Evolutionary conservation across 140 eudicot genomes (phyloP).

Genomic region (Bidens hawaiensis): DNA sequence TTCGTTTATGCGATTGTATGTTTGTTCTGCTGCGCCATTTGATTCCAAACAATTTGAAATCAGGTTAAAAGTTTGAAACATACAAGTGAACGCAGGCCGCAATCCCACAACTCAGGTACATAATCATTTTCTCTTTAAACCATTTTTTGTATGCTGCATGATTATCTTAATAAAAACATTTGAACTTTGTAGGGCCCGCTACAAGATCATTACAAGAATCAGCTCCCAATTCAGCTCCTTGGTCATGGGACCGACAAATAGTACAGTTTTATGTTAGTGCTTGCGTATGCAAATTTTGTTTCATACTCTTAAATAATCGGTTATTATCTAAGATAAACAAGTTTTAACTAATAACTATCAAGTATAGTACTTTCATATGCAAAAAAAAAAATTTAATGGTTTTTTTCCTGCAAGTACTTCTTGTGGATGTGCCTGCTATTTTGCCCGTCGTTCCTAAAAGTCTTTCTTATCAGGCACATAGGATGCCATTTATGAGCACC

Average conservation of each 20-base stretch:
- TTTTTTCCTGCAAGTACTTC: constrained; percentile 52
- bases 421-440: constrained; percentile 61
- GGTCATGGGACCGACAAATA: constrained; percentile 71
- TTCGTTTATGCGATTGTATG: too few relatives aligned
- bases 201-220: constrained; percentile 51
- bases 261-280: constrained; percentile 81
- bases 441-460: constrained; percentile 59
- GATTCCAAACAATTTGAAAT: too few relatives aligned
- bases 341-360: too few relatives aligned
- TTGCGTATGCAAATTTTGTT: constrained; percentile 47
- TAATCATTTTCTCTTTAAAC: neutral
- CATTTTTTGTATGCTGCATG: too few relatives aligned
- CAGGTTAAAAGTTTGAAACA: too few relatives aligned
- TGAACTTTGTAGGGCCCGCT: constrained; percentile 40
- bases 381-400: neutral
- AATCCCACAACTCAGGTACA: constrained; percentile 49
- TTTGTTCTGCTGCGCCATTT: too few relatives aligned
- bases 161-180: neutral
- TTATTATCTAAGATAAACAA: too few relatives aligned
- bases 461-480: constrained; percentile 61
- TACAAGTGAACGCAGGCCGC: constrained; percentile 42
- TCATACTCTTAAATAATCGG: too few relatives aligned
- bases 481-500: constrained; percentile 70
- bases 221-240: constrained; percentile 36
- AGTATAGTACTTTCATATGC: too few relatives aligned